phyloP scores from a whole-genome alignment of 129 eudicot genomes.

The Scalesia atractyloides region DNA sequence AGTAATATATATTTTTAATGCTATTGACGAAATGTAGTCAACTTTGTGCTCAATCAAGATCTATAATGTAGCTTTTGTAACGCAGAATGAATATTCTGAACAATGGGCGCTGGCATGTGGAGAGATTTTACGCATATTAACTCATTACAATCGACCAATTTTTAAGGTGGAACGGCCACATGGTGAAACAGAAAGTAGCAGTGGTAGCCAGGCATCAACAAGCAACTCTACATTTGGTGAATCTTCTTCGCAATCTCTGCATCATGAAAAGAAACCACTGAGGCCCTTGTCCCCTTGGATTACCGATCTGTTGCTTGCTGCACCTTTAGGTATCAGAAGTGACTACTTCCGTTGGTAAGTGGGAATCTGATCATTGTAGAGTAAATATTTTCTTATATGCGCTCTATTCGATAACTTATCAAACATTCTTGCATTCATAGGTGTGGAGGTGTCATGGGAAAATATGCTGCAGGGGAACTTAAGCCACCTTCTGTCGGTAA shows the following conservation, averaged over 20 bases:
- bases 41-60: conserved; percentile 17
- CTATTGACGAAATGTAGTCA: conserved; percentile 4
- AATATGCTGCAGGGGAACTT: conserved; percentile 93
- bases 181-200: conserved; percentile 57
- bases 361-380: conserved; percentile 15
- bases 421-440: conserved; percentile 33
- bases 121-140: conserved; percentile 81
- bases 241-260: conserved; percentile 45
- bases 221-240: conserved; percentile 51
- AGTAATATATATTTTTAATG: not conserved
- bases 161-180: conserved; percentile 66
- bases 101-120: conserved; percentile 99
- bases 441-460: conserved; percentile 99
- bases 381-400: not conserved
- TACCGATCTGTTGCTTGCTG: conserved; percentile 93
- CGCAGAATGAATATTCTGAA: conserved; percentile 90
- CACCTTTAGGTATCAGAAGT: conserved; percentile 93
- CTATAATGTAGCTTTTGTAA: conserved; percentile 17
- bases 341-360: conserved; percentile 93
- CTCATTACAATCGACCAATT: conserved; percentile 94
- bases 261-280: conserved; percentile 68
- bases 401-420: conserved; percentile 17
- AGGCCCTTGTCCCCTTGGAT: conserved; percentile 98
- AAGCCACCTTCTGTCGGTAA: conserved; percentile 86
- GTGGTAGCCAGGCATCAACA: conserved; percentile 70